Conservation (phyloP, 805 yeast genomes). For the Candida ipomoeae region DNA sequence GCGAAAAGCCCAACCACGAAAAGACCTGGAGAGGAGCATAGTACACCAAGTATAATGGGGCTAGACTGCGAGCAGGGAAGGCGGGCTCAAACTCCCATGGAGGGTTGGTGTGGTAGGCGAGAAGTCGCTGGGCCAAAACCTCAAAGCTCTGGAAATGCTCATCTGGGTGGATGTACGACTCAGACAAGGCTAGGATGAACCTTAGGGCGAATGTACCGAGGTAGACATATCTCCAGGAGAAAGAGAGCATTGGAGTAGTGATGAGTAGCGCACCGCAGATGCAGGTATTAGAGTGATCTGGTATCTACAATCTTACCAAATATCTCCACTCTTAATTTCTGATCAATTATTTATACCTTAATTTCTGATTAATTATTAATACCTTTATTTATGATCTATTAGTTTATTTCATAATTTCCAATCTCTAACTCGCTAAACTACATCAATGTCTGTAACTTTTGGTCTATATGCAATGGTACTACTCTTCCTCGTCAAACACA, state of each 20-base stretch:
- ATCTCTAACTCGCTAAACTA: too few relatives aligned
- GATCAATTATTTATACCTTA: neutral
- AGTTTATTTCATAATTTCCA: too few relatives aligned
- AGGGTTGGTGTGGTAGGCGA: conserved; percentile 41
- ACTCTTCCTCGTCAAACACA: conserved; percentile 12
- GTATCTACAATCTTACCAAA: neutral
- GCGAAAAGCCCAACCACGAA: conserved; percentile 35
- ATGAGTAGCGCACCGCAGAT: neutral
- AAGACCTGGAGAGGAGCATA: conserved; percentile 53
- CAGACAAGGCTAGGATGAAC: conserved; percentile 55
- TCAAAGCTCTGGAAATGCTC: conserved; percentile 94
- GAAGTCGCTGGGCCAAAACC: conserved; percentile 48
- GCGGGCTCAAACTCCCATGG: conserved; percentile 81
- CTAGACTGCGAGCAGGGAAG: conserved; percentile 65
- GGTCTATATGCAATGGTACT: conserved; percentile 2
- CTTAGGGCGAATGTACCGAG: conserved; percentile 44
- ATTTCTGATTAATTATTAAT: too few relatives aligned
- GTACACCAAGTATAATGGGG: conserved; percentile 62
- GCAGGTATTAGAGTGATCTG: neutral
- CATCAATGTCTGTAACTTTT: neutral
- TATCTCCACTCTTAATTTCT: too few relatives aligned
- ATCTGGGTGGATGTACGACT: conserved; percentile 94
- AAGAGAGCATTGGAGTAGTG: conserved; percentile 5
- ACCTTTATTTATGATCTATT: too few relatives aligned
- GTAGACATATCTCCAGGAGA: conserved; percentile 47